Evolutionary conservation across 2,329 filamentous ascomycete genomes (phyloP).

Genomic region (Sclerotinia minor): DNA sequence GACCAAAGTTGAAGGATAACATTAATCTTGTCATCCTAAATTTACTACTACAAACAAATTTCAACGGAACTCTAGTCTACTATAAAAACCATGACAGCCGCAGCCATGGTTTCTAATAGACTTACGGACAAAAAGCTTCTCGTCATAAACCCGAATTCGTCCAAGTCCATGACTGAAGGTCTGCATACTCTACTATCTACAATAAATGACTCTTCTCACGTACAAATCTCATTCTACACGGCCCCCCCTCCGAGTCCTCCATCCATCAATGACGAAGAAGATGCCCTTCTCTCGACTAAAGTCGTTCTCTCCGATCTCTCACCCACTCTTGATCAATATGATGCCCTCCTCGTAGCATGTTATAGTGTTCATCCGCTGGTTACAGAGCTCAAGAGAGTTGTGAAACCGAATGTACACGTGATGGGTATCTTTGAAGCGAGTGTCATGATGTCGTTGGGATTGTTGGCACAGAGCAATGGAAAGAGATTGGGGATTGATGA

Average conservation of each 20-base stretch:
- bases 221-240: constrained; percentile 33
- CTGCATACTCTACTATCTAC: constrained; percentile 53
- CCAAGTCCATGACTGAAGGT: constrained; percentile 67
- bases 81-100: constrained; percentile 8
- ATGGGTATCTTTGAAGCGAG: constrained; percentile 89
- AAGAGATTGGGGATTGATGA: constrained; percentile 8
- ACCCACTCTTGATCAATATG: constrained; percentile 51
- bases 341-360: constrained; percentile 84
- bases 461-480: constrained; percentile 43
- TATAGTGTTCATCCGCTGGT: constrained; percentile 85
- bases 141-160: constrained; percentile 80
- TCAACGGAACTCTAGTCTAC: not conserved
- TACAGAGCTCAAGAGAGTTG: constrained; percentile 50
- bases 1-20: not conserved
- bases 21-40: not conserved
- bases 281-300: constrained; percentile 63
- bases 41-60: not conserved
- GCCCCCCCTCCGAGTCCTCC: constrained; percentile 67
- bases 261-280: constrained; percentile 76
- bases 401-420: constrained; percentile 53
- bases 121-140: constrained; percentile 53
- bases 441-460: constrained; percentile 50
- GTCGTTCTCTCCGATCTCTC: constrained; percentile 60
- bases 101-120: not conserved
- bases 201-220: constrained; percentile 37